A percentile compares a stretch with the other conserved stretches of the same genome.
Conservation (phyloP, 768 basidiomycete genomes). For the Leccinum boreale region DNA sequence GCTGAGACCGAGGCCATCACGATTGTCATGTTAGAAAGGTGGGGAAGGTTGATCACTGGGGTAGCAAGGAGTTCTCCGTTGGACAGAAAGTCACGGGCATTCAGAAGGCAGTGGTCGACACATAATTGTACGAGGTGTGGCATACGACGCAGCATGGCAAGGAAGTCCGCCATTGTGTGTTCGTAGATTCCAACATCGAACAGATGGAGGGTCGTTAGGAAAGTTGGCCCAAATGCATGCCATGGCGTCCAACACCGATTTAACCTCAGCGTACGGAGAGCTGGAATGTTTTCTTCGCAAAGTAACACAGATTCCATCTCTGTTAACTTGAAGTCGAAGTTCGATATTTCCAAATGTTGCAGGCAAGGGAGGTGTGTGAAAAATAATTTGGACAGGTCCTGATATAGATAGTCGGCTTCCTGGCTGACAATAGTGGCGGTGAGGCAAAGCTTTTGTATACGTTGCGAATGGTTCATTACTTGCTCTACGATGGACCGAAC, state of each 20-base stretch:
- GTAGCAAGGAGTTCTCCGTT: background rate
- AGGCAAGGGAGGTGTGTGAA: background rate
- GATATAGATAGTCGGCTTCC: background rate
- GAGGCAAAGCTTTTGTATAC: background rate
- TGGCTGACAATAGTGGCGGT: background rate
- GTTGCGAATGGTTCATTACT: too few relatives aligned
- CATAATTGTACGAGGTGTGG: background rate
- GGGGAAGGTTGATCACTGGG: background rate
- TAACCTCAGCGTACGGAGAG: background rate
- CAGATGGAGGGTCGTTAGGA: background rate
- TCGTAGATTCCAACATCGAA: background rate
- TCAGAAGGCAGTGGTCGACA: background rate
- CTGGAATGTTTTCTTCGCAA: background rate
- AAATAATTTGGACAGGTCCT: background rate
- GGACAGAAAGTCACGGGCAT: background rate
- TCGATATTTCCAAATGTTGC: background rate
- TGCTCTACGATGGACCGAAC: too few relatives aligned
- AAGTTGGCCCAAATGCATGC: background rate
- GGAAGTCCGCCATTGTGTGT: background rate
- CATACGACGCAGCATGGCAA: background rate
- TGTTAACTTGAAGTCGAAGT: background rate
- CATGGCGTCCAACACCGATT: background rate
- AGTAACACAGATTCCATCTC: background rate
- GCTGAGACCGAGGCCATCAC: background rate
- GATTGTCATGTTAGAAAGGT: background rate